Base-by-base conservation (phyloP, 2,329 filamentous ascomycete species). In the Aspergillus fumigatus region DNA sequence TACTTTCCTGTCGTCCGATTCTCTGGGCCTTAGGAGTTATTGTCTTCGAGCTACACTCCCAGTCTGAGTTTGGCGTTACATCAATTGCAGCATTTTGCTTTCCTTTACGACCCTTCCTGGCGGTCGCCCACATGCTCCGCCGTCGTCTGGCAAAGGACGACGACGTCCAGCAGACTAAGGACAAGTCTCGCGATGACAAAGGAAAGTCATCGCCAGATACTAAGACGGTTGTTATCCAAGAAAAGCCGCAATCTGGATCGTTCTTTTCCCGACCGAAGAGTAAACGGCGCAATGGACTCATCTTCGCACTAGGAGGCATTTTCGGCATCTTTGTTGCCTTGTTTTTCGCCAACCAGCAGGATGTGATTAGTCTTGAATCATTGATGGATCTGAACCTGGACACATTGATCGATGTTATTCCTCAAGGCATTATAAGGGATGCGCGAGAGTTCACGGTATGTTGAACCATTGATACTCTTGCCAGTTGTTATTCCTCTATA, bases 301-400 rank as follows among this genome's bases (percentile, higher is more conserved):
- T 97, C 27, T 97, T 99, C 74, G 78, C 88, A 9, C 80, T 99
- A 21, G 94, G 94, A 32, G 90, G 92, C 43, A 68, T 99, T n/a
- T 93, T 94, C 66, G 94, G 94, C 11, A 83, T 99, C 55, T 77
- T 96, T n/a, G 82, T 88, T 2, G 94, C 94, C 1, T 88, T 92
- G 29, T 92, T 96, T 74, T 94, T 99, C 65, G 93, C 92, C 29
- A 88, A 88, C 63, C 89, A 83, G 72, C 94, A 92, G 75, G 92
- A 97, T 69, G 82, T 97, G 60, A 92, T 97, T 61, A 91, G 91
- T 59, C 80, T 97, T 61, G 90, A 93, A 56, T 80, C 89, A 50
- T 68, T 88, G 61, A 78, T 83, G 68, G 83, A 87, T 60, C 72
- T 90, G 68, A 94, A 90, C 68, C 83, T 99, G 76, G 92, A 97